Conservation (phyloP, 768 basidiomycete species). For the Auricularia cornea region DNA sequence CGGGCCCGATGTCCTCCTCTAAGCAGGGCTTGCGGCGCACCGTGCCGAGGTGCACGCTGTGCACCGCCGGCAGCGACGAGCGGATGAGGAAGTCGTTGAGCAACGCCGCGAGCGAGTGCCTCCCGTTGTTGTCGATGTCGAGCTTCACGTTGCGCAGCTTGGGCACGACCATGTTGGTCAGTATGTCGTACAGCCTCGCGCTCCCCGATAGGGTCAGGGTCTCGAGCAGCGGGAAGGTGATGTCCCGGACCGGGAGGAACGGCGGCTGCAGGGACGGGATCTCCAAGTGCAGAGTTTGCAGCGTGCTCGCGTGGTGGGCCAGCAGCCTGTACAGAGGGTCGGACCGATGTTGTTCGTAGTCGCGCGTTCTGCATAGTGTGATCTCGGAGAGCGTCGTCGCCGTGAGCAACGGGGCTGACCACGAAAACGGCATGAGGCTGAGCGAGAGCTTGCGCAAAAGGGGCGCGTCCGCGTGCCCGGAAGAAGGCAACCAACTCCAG, state of each 20-base stretch:
- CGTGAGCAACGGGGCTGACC: not conserved
- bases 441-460: not conserved
- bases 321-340: not conserved
- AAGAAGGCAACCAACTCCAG: not conserved
- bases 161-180: not conserved
- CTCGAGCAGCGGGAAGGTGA: not conserved
- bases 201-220: conserved; percentile 3
- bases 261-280: not conserved
- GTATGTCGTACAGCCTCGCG: not conserved
- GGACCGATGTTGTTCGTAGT: not conserved
- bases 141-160: not conserved
- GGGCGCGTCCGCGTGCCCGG: not conserved
- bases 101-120: not conserved
- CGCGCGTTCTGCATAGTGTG: not conserved
- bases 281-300: not conserved
- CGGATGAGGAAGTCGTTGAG: not conserved
- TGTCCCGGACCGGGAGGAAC: not conserved
- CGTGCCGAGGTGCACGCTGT: not conserved
- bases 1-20: not conserved
- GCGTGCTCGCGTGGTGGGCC: not conserved
- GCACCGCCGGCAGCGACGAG: not conserved
- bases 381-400: not conserved
- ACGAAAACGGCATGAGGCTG: not conserved
- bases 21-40: not conserved
- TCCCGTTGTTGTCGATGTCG: not conserved